These are phyloP conservation scores for Colletotrichum tamarilloi DNA, from an alignment of 2,329 filamentous ascomycete species.

Conservation along the genomic window DNA sequence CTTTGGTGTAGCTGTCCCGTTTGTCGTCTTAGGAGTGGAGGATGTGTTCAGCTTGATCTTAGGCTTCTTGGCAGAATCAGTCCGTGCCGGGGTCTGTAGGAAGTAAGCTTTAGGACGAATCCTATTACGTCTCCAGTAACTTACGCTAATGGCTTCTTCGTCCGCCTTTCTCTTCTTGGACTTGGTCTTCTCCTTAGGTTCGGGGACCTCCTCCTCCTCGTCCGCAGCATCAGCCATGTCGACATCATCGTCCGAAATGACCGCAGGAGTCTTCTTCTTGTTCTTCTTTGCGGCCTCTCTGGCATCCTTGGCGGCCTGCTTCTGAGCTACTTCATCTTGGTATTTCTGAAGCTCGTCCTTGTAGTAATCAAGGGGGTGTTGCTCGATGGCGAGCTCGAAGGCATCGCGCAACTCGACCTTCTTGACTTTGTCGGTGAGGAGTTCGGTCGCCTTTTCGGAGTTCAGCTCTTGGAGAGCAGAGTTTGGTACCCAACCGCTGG, in stretches of 20 bases:
- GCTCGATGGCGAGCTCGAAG: constrained; percentile 82
- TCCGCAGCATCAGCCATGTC: constrained; percentile 71
- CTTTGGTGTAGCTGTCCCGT: constrained; percentile 69
- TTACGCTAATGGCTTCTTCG: constrained; percentile 72
- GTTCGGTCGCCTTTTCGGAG: constrained; percentile 74
- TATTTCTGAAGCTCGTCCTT: constrained; percentile 81
- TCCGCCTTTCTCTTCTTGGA: constrained; percentile 86
- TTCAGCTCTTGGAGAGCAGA: constrained; percentile 83
- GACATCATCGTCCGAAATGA: constrained; percentile 66
- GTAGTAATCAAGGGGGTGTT: constrained; percentile 82
- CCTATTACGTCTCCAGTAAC: constrained; percentile 19
- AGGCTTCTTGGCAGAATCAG: constrained; percentile 74
- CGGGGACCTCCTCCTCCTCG: constrained; percentile 68
- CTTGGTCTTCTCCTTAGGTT: constrained; percentile 79
- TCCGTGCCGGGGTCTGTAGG: constrained; percentile 64
- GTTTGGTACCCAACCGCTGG: constrained; percentile 91
- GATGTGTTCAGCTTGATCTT: constrained; percentile 74
- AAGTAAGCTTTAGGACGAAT: background rate
- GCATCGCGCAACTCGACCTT: constrained; percentile 80
- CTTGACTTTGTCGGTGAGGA: constrained; percentile 80
- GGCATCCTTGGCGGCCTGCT: constrained; percentile 60
- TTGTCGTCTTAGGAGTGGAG: constrained; percentile 76
- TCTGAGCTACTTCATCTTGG: constrained; percentile 72
- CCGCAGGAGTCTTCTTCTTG: constrained; percentile 59
- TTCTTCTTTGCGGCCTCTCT: constrained; percentile 60